Evolutionary conservation across 176 grass and related monocot species (phyloP).

Genomic region (Juncus inflexus): DNA sequence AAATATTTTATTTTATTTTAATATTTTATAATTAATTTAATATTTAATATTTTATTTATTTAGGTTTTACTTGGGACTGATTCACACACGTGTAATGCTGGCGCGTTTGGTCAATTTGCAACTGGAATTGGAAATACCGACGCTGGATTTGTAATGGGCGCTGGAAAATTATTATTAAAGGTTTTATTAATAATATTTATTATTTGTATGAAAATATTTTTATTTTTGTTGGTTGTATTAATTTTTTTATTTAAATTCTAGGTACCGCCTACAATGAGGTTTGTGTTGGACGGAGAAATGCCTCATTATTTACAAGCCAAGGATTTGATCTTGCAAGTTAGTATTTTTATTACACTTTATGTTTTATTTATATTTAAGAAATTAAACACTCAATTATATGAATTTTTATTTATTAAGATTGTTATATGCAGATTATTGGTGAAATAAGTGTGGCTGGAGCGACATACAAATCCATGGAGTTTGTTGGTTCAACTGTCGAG

Average conservation of each 20-base stretch:
- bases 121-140: constrained; percentile 96
- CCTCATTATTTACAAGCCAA: constrained; percentile 89
- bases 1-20: not conserved
- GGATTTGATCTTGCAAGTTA: constrained; percentile 99
- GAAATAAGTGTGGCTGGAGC: constrained; percentile 79
- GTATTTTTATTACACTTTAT: constrained; percentile 17
- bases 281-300: constrained; percentile 91
- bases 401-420: not conserved
- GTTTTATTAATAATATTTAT: constrained; percentile 28
- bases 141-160: constrained; percentile 91
- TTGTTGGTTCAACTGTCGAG: constrained; percentile 25
- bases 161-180: constrained; percentile 90
- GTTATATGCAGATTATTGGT: constrained; percentile 61
- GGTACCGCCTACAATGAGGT: constrained; percentile 84
- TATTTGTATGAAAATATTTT: not conserved
- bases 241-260: constrained; percentile 41
- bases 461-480: constrained; percentile 60
- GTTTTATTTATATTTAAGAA: not conserved
- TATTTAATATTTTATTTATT: constrained; percentile 3
- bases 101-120: constrained; percentile 95
- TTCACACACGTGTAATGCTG: constrained; percentile 96
- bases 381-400: no score
- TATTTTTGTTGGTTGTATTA: no score
- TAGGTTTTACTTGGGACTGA: constrained; percentile 95
- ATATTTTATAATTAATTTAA: constrained; percentile 2